A percentile compares a stretch with the other conserved stretches of the same genome.
Evolutionary conservation across 2,329 filamentous ascomycete species (phyloP).

Genomic region (Ophiosphaerella herpotricha): DNA sequence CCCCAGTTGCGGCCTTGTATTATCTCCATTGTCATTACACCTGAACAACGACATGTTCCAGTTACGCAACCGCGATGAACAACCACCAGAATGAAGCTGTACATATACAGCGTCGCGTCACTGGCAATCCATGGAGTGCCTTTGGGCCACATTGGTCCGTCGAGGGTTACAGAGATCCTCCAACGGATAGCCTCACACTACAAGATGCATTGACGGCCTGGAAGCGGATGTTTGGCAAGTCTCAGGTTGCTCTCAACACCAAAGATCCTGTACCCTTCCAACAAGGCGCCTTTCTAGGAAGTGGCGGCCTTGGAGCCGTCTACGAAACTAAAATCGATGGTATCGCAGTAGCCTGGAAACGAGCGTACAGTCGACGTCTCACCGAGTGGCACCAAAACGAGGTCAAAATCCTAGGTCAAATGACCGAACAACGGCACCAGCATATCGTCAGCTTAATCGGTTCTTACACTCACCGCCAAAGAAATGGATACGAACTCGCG

Average conservation of each 20-base stretch:
- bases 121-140: too few species aligned
- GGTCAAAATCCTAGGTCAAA: slow-evolving; percentile 26
- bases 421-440: slow-evolving; percentile 9
- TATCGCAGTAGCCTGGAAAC: slow-evolving; percentile 25
- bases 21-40: too few species aligned
- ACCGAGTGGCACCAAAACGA: slow-evolving; percentile 23
- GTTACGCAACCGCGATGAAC: too few species aligned
- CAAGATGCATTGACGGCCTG: neutral
- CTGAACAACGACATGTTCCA: too few species aligned
- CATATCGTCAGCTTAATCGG: slow-evolving; percentile 26
- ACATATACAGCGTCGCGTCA: too few species aligned
- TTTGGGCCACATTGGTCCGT: too few species aligned
- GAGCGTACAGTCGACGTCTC: slow-evolving; percentile 14
- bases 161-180: too few species aligned
- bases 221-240: neutral
- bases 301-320: slow-evolving; percentile 24
- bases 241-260: neutral
- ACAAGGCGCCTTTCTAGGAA: slow-evolving; percentile 21
- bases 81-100: too few species aligned
- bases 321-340: slow-evolving; percentile 23
- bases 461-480: slow-evolving; percentile 24
- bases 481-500: slow-evolving; percentile 11
- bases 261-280: slow-evolving; percentile 1
- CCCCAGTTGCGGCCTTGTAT: too few species aligned
- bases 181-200: too few species aligned